These are phyloP conservation scores for Zopfia rhizophila DNA, from an alignment of 2,329 filamentous ascomycete genomes.

Conservation along the genomic window DNA sequence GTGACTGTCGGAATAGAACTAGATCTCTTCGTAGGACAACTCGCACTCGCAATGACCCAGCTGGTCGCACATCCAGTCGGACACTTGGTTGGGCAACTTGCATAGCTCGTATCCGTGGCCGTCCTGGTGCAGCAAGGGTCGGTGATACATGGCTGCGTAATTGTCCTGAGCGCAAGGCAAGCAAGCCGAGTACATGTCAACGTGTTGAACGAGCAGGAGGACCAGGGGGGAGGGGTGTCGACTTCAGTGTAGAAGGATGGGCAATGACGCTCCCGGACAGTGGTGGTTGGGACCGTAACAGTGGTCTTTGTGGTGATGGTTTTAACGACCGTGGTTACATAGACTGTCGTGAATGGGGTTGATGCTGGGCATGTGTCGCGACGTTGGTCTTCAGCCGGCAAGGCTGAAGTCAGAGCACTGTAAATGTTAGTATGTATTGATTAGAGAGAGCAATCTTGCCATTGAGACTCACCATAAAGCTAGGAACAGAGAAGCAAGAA, in stretches of 20 bases:
- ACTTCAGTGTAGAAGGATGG: constrained; percentile 26
- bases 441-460: not conserved
- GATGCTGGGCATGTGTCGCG: constrained; percentile 24
- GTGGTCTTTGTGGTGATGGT: constrained; percentile 12
- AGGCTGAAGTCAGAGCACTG: too few species aligned
- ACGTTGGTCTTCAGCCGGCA: too few species aligned
- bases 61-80: constrained; percentile 28
- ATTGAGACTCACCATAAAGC: not conserved
- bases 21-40: constrained; percentile 8
- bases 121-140: constrained; percentile 27
- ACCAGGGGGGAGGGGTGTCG: constrained; percentile 26
- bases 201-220: constrained; percentile 26
- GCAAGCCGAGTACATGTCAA: constrained; percentile 15
- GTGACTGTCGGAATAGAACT: too few species aligned
- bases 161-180: constrained; percentile 23
- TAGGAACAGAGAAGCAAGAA: not conserved
- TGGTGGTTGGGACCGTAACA: constrained; percentile 4
- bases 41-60: constrained; percentile 19
- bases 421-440: constrained; percentile 8
- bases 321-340: constrained; percentile 3
- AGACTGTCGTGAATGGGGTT: constrained; percentile 16
- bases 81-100: constrained; percentile 22
- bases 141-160: constrained; percentile 27
- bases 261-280: constrained; percentile 18
- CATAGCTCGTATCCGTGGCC: constrained; percentile 26